phyloP scores from a whole-genome alignment of 345 rosid species.

The Corchorus capsularis region DNA sequence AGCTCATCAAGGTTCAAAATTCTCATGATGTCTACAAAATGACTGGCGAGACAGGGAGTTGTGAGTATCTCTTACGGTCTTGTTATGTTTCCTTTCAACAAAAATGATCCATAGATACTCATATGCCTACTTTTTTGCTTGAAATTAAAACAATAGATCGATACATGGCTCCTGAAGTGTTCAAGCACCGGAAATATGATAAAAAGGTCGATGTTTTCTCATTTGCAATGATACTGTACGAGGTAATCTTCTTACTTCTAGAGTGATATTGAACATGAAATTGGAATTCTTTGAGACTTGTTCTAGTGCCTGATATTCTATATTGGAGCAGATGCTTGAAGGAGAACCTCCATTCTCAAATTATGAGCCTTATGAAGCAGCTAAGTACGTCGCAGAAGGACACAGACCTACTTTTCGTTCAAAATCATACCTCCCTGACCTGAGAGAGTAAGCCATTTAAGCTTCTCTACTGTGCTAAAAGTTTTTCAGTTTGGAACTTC shows the following conservation, averaged over 20 bases:
- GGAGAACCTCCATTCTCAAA: constrained; percentile 87
- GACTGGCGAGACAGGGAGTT: constrained; percentile 99
- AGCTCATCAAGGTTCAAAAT: constrained; percentile 94
- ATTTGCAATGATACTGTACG: constrained; percentile 93
- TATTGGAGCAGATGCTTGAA: constrained; percentile 79
- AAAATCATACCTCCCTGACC: constrained; percentile 70
- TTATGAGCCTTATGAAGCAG: constrained; percentile 95
- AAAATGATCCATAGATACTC: constrained; percentile 4
- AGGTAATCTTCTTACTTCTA: constrained; percentile 50
- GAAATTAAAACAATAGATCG: constrained; percentile 60
- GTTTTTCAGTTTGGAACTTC: background rate
- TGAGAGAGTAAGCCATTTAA: constrained; percentile 75
- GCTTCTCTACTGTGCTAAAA: background rate
- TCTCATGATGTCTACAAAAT: constrained; percentile 92
- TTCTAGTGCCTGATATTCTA: constrained; percentile 27
- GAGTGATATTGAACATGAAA: constrained; percentile 17
- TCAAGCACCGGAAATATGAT: constrained; percentile 94
- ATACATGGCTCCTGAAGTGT: constrained; percentile 99
- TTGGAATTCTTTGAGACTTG: constrained; percentile 20
- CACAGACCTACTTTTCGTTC: constrained; percentile 79
- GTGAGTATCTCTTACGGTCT: constrained; percentile 51
- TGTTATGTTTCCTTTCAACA: background rate
- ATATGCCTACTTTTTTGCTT: constrained; percentile 30
- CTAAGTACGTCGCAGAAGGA: constrained; percentile 89
- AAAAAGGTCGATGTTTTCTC: constrained; percentile 99